These are phyloP conservation scores for Amauroascus verrucosus DNA, from an alignment of 2,329 filamentous ascomycete species.

Conservation along the genomic window DNA sequence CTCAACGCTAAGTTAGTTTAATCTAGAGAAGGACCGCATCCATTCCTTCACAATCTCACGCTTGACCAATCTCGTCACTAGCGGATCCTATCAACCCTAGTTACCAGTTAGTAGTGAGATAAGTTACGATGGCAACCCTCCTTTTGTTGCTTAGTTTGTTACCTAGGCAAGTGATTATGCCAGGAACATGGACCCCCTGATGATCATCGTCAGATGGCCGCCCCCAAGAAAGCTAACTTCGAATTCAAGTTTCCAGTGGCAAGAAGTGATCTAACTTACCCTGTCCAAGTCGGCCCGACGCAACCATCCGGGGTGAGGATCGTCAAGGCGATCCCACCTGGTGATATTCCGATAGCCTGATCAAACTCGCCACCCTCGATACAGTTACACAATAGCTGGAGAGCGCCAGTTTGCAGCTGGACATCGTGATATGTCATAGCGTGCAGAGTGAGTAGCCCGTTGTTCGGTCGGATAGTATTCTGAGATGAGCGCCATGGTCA, in stretches of 20 bases:
- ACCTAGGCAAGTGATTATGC: background rate
- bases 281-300: slow-evolving; percentile 3
- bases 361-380: background rate
- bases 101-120: background rate
- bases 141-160: background rate
- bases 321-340: background rate
- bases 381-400: background rate
- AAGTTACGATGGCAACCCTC: background rate
- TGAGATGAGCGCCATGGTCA: background rate
- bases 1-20: slow-evolving; percentile 3
- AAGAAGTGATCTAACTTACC: background rate
- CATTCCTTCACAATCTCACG: background rate
- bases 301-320: slow-evolving; percentile 4
- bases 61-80: background rate
- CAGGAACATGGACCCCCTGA: slow-evolving; percentile 7
- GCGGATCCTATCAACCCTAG: background rate
- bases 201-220: slow-evolving; percentile 5
- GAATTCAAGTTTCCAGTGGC: too few relatives aligned
- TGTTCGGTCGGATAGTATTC: background rate
- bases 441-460: background rate
- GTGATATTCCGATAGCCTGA: background rate
- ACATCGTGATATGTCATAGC: background rate
- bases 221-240: background rate
- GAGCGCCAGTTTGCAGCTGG: background rate
- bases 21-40: slow-evolving; percentile 1